Evolutionary conservation across 1,139 yeast species (phyloP).

Genomic region (Sugiyamaella sp.): DNA sequence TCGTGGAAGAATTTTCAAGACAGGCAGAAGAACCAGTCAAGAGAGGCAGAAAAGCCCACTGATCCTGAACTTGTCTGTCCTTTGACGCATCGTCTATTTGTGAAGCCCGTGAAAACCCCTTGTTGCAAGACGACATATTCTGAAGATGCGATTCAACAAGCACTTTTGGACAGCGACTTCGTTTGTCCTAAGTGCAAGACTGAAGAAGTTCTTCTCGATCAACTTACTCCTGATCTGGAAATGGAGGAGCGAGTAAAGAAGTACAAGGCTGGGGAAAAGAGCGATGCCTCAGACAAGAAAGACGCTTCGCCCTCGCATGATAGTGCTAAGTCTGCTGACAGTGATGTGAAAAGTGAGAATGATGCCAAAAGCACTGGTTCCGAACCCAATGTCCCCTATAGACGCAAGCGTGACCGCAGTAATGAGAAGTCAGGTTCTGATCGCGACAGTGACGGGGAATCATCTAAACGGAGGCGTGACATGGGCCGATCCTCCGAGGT

Average conservation of each 20-base stretch:
- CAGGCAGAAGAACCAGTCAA: conserved; percentile 49
- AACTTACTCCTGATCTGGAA: conserved; percentile 62
- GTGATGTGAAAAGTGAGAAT: conserved; percentile 17
- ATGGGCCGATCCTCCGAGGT: conserved; percentile 6
- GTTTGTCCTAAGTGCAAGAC: conserved; percentile 85
- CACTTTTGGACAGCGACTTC: conserved; percentile 80
- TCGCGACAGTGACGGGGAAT: conserved; percentile 10
- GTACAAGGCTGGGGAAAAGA: conserved; percentile 40
- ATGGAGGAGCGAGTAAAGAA: conserved; percentile 57
- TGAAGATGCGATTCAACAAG: conserved; percentile 66
- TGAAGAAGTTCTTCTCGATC: conserved; percentile 75
- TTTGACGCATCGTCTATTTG: conserved; percentile 60
- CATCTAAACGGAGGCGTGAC: conserved; percentile 13
- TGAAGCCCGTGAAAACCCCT: conserved; percentile 81
- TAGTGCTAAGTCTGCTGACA: no score
- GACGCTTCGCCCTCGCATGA: no score
- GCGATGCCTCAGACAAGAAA: conserved; percentile 18
- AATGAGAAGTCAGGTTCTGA: conserved; percentile 6
- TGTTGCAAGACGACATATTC: conserved; percentile 71
- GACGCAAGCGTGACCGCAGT: conserved; percentile 17
- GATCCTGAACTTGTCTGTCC: conserved; percentile 67
- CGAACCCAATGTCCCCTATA: conserved; percentile 5
- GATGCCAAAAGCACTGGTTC: background rate
- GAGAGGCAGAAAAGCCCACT: conserved; percentile 45
- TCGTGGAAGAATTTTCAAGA: conserved; percentile 87